phyloP scores from a whole-genome alignment of 108 stramenopile genomes.

The Cyclotella distinguenda region DNA sequence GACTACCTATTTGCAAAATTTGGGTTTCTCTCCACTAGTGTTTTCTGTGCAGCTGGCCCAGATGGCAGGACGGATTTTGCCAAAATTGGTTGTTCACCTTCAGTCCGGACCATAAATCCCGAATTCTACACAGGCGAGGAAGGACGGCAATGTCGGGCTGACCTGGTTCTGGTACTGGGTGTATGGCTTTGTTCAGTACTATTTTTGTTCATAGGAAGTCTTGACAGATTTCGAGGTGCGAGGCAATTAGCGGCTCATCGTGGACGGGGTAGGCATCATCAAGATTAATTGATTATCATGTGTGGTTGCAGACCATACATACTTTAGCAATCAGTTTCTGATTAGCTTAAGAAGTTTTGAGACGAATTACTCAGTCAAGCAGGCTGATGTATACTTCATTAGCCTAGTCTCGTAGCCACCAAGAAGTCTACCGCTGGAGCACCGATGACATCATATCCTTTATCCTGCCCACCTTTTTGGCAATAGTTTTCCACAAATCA shows the following conservation, averaged over 20 bases:
- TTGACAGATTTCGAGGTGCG: slow-evolving; percentile 55
- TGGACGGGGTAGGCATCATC: slow-evolving; percentile 28
- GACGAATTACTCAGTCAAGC: no score
- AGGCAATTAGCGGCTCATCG: slow-evolving; percentile 40
- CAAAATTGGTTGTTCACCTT: slow-evolving; percentile 59
- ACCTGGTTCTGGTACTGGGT: slow-evolving; percentile 52
- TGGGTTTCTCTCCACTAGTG: slow-evolving; percentile 20
- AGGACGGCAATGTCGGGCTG: slow-evolving; percentile 59
- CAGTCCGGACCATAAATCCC: slow-evolving; percentile 60
- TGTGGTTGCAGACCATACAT: no score
- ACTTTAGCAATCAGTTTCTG: no score
- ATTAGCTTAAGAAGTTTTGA: no score
- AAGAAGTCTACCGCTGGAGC: no score
- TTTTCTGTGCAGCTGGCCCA: slow-evolving; percentile 22
- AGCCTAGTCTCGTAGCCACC: no score
- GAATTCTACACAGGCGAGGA: slow-evolving; percentile 60
- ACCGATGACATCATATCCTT: no score
- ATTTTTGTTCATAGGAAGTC: slow-evolving; percentile 41
- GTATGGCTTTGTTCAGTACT: slow-evolving; percentile 40
- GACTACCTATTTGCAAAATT: slow-evolving; percentile 33
- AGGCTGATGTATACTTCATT: no score
- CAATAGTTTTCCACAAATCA: no score
- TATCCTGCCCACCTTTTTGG: no score
- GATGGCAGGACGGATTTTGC: slow-evolving; percentile 28
- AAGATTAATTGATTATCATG: slow-evolving; percentile 25